Conservation (phyloP, 2,329 filamentous ascomycete genomes). For the Exophiala oligosperma region DNA sequence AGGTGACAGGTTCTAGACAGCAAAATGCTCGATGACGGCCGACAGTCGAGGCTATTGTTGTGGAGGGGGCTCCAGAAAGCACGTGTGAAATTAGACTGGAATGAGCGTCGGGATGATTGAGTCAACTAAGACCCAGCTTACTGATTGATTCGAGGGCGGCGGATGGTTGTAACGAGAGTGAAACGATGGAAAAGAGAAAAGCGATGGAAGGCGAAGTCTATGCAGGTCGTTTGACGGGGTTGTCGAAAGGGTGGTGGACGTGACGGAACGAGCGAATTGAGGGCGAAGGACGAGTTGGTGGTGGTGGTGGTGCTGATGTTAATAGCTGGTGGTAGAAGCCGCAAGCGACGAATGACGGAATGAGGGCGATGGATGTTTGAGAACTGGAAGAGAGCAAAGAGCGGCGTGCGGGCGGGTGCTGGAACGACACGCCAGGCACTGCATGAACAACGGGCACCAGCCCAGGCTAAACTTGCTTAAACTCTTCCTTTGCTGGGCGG, state of each 20-base stretch:
- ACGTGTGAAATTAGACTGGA: conserved; percentile 5
- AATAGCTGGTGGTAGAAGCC: not conserved
- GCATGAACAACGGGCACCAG: not conserved
- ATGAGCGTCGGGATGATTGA: conserved; percentile 5
- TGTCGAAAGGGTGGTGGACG: not conserved
- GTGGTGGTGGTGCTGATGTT: not conserved
- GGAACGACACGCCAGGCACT: not conserved
- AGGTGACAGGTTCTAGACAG: conserved; percentile 7
- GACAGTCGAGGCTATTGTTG: not conserved
- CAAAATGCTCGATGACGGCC: conserved; percentile 6
- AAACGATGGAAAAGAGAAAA: conserved; percentile 2
- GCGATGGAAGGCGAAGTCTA: conserved; percentile 15
- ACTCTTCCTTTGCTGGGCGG: not conserved
- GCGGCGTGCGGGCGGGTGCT: conserved; percentile 4
- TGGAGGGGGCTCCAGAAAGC: not conserved
- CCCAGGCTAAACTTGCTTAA: not conserved
- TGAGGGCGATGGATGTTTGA: conserved; percentile 8
- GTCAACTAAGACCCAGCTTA: too few relatives aligned
- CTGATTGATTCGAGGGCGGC: not conserved
- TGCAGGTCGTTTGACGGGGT: conserved; percentile 8
- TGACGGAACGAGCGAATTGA: not conserved
- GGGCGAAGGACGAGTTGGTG: too few relatives aligned
- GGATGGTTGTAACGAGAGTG: not conserved
- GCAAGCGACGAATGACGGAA: conserved; percentile 7
- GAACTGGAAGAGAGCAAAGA: not conserved